Base-by-base conservation (phyloP, 305 asterid species). In the Fraxinus velutina region DNA sequence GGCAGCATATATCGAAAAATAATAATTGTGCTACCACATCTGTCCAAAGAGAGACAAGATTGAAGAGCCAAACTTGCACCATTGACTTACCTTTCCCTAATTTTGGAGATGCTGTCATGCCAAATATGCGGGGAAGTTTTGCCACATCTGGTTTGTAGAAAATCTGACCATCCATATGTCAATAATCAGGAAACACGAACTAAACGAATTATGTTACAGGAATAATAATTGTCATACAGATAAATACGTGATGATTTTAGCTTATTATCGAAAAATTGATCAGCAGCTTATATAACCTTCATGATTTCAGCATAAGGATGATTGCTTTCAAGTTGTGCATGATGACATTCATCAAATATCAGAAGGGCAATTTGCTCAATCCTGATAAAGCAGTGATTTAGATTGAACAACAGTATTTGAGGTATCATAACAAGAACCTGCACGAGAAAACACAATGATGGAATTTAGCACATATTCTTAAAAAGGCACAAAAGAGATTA, bases 351-450 rank as follows among this genome's bases (percentile, higher is more conserved):
- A 81, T 96, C 99, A 90, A 96, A 96, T 86, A 96, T 96, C 87
- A 96, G 88, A 83, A 96, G 98, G 15, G 98, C 91, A 76, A 96
- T 90, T 83, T 80, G 83, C 88, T 96, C 99, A 83, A 96, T 91
- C 86, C 85, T 91, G 70, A 94, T 90, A 83, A 88, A 90, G 92
- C 98, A 90, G 89, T 96, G 99, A 79, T 95, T 90, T 39, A 96
- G 89, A 89, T 88, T 86, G 81, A 89, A 94, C 78, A 92, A 81
- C 90, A 96, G 88, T 85, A 92, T 87, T 88, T 93, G 91, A 78
- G 99, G 98, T 78, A 98, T 96, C 98, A 96, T 96, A 78, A 94
- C 98, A 84, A 96, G 91, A 90, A 96, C 89, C 99, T 96, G 97
- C 84, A 89, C 77, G 84, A 72, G 76, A 85, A 82, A 84, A 84